A percentile compares a stretch with the other conserved stretches of the same genome.
phyloP scores from a whole-genome alignment of 2,329 filamentous ascomycete species.

The Exophiala calicioides region DNA sequence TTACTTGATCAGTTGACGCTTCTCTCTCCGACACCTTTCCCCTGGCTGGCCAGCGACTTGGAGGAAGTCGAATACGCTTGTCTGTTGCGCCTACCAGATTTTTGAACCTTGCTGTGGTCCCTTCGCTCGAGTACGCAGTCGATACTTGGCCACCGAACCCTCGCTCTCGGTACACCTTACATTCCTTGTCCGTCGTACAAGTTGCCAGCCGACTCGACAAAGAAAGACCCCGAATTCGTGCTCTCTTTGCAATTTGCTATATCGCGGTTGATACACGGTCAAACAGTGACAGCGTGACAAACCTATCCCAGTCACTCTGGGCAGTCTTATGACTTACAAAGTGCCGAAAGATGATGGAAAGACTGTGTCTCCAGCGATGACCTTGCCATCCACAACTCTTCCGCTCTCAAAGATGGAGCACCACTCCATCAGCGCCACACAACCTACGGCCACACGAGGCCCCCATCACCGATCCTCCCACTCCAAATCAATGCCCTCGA shows the following conservation, averaged over 20 bases:
- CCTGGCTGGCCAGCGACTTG: conserved; percentile 5
- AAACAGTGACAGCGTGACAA: background rate
- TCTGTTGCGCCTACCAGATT: conserved; percentile 1
- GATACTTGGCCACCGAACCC: background rate
- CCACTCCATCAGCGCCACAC: conserved; percentile 1
- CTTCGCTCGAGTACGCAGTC: conserved; percentile 3
- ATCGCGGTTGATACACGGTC: background rate
- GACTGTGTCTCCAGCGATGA: conserved; percentile 20
- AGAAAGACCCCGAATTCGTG: no score
- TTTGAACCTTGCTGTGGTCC: background rate
- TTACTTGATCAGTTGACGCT: conserved; percentile 17
- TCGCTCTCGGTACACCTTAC: background rate
- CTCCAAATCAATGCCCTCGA: conserved; percentile 90
- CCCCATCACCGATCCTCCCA: conserved; percentile 43
- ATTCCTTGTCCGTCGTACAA: background rate
- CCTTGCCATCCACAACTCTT: conserved; percentile 16
- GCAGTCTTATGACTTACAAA: conserved; percentile 23
- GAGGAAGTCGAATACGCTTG: background rate
- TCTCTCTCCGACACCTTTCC: background rate
- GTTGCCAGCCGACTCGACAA: no score
- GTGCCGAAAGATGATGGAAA: conserved; percentile 26
- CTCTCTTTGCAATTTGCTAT: no score
- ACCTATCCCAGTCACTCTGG: conserved; percentile 2
- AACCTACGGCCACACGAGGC: background rate
- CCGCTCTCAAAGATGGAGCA: conserved; percentile 15